phyloP scores from a whole-genome alignment of 345 rosid genomes.

The Populus simonii region DNA sequence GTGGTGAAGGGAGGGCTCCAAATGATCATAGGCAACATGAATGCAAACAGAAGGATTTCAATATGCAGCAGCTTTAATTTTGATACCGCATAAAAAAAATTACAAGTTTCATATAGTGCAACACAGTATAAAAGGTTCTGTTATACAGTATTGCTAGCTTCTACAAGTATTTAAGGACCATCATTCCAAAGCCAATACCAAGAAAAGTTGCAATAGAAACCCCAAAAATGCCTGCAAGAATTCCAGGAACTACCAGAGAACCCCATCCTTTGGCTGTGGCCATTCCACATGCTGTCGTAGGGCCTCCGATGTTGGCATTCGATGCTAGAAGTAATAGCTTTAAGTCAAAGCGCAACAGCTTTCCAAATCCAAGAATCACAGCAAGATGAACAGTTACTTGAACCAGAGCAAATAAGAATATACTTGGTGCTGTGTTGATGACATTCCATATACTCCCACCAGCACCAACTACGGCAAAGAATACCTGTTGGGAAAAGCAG shows the following conservation, averaged over 20 bases:
- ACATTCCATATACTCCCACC: constrained; percentile 76
- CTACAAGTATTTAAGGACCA: constrained; percentile 57
- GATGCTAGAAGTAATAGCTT: constrained; percentile 68
- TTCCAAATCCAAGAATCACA: constrained; percentile 51
- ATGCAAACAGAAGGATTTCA: neutral
- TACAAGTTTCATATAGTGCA: neutral
- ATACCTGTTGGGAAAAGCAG: constrained; percentile 33
- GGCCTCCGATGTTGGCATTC: constrained; percentile 81
- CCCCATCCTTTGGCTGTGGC: constrained; percentile 78
- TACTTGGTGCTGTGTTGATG: constrained; percentile 64
- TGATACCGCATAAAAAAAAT: neutral
- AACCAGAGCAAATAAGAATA: constrained; percentile 61
- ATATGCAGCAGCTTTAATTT: neutral
- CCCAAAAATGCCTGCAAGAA: constrained; percentile 73
- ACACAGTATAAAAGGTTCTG: neutral
- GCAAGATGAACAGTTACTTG: constrained; percentile 64
- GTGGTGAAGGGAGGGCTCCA: too few species aligned
- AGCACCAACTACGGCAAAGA: constrained; percentile 76
- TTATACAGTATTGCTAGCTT: neutral
- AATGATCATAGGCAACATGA: neutral
- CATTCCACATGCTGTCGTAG: constrained; percentile 91
- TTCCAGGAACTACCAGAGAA: constrained; percentile 68
- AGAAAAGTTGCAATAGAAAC: constrained; percentile 72
- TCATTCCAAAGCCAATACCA: constrained; percentile 61
- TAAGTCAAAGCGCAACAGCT: constrained; percentile 45